phyloP scores from a whole-genome alignment of 2,329 filamentous ascomycete genomes.

The Trichophyton equinum region DNA sequence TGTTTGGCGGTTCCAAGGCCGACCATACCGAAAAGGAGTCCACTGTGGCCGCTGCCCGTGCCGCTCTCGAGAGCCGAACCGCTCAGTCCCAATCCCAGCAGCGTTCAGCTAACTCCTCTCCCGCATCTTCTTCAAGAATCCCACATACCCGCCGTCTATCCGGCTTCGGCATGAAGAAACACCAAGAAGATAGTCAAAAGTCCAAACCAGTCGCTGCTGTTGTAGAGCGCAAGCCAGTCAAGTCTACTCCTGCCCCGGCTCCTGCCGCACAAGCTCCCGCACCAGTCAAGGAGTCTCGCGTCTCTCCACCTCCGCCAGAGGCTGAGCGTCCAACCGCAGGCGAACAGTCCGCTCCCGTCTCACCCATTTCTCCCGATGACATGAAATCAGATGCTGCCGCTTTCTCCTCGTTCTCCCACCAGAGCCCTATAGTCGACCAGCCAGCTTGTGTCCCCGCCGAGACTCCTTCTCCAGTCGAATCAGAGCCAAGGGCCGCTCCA shows the following conservation, averaged over 20 bases:
- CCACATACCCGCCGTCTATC: conserved; percentile 4
- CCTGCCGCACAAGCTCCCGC: too few relatives aligned
- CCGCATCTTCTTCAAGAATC: conserved; percentile 17
- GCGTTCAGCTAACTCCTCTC: conserved; percentile 1
- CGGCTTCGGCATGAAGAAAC: conserved; percentile 25
- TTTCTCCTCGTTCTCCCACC: conserved; percentile 58
- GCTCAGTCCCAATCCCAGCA: conserved; percentile 18
- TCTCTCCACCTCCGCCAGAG: conserved; percentile 17
- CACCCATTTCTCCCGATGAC: conserved; percentile 46
- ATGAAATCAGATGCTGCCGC: conserved; percentile 34
- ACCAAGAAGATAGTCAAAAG: conserved; percentile 12
- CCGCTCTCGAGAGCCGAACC: conserved; percentile 28
- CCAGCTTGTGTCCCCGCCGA: conserved; percentile 66
- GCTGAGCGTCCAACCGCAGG: conserved; percentile 25
- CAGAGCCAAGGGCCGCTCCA: not conserved
- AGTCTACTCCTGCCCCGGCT: conserved; percentile 7
- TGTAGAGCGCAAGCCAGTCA: conserved; percentile 15
- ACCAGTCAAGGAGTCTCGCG: conserved; percentile 9
- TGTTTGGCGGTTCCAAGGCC: conserved; percentile 30
- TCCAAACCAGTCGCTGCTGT: conserved; percentile 9
- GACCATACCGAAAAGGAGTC: conserved; percentile 19
- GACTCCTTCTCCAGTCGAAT: conserved; percentile 21
- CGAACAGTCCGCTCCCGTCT: conserved; percentile 41
- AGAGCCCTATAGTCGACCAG: conserved; percentile 76
- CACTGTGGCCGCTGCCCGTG: conserved; percentile 32